phyloP scores from a whole-genome alignment of 371 early-diverging fungal species.

The Lichtheimia ornata region DNA sequence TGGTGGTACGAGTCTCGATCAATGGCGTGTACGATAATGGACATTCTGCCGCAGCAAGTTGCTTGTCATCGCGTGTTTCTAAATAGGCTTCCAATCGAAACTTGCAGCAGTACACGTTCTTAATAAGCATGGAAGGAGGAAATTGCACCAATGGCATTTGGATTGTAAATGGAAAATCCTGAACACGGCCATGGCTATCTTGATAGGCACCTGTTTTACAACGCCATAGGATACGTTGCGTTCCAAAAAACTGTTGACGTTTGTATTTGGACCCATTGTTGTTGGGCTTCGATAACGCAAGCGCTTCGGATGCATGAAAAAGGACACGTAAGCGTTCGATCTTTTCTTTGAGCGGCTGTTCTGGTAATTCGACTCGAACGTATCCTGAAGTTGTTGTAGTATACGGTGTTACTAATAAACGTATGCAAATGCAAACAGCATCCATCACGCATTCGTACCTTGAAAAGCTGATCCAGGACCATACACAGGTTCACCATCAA shows the following conservation, averaged over 20 bases:
- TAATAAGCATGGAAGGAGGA: constrained; percentile 31
- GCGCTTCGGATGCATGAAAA: constrained; percentile 34
- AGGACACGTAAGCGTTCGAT: constrained; percentile 30
- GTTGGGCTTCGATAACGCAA: constrained; percentile 21
- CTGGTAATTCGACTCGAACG: constrained; percentile 22
- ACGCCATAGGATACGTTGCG: neutral
- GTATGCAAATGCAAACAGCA: no score
- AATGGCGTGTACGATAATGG: constrained; percentile 28
- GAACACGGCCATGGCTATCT: constrained; percentile 14
- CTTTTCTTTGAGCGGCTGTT: constrained; percentile 41
- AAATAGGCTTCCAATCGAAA: constrained; percentile 33
- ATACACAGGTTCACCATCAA: constrained; percentile 40
- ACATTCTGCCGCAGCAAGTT: neutral
- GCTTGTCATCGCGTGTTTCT: constrained; percentile 13
- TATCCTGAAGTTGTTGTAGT: constrained; percentile 5
- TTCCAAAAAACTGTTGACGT: neutral
- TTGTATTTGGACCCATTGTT: neutral
- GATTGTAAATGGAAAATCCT: constrained; percentile 31
- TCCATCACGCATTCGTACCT: constrained; percentile 19
- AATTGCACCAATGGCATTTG: constrained; percentile 45
- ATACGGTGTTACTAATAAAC: neutral
- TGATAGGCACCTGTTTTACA: constrained; percentile 15
- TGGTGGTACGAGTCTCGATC: constrained; percentile 33
- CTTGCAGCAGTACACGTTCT: constrained; percentile 24
- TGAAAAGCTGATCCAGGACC: constrained; percentile 48